Conservation (phyloP, 371 early-diverging fungal species). For the Neoconidiobolus thromboides region DNA sequence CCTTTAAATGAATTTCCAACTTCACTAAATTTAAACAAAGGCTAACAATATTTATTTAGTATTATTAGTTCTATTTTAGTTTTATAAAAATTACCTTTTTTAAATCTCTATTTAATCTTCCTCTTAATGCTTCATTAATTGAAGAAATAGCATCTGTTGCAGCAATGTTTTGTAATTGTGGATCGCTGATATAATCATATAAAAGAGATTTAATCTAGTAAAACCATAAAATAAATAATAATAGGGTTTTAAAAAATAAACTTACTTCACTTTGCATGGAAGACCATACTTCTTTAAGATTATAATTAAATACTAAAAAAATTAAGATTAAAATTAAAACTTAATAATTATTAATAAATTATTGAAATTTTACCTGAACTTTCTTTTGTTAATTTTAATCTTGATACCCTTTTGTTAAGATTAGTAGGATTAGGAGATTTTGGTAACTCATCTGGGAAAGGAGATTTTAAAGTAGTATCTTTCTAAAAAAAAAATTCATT, state of each 20-base stretch:
- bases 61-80: too few species aligned
- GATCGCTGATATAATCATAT: constrained; percentile 45
- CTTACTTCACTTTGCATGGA: constrained; percentile 44
- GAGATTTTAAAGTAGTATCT: not conserved
- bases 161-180: constrained; percentile 18
- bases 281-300: constrained; percentile 41
- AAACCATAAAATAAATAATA: not conserved
- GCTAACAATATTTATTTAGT: too few species aligned
- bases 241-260: not conserved
- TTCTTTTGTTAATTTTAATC: not conserved
- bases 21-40: too few species aligned
- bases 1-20: too few species aligned
- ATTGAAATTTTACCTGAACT: not conserved
- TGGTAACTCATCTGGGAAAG: not conserved
- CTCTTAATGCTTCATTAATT: constrained; percentile 22
- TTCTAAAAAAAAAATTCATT: not conserved
- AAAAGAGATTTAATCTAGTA: constrained; percentile 38
- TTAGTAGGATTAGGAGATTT: not conserved
- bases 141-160: constrained; percentile 18
- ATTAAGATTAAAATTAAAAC: too few species aligned
- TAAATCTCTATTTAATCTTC: constrained; percentile 12
- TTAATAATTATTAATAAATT: not conserved
- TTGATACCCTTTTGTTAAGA: not conserved
- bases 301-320: constrained; percentile 11
- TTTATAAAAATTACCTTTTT: not conserved